A percentile compares a stretch with the other conserved stretches of the same genome.
These are phyloP conservation scores for Dissoconium aciculare DNA, from an alignment of 2,329 filamentous ascomycete species.

Conservation along the genomic window DNA sequence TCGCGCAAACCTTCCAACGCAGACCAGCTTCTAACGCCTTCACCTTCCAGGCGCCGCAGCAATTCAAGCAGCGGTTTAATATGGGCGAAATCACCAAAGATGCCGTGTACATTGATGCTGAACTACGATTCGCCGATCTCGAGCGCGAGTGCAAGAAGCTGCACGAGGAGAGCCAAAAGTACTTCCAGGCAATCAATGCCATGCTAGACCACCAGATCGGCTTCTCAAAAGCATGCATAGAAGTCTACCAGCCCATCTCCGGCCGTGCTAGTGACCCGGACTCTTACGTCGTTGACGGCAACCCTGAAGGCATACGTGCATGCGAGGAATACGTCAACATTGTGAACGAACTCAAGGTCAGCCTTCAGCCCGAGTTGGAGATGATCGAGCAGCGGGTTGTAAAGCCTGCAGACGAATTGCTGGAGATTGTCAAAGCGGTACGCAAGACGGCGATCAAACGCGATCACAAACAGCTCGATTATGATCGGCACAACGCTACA, in stretches of 20 bases:
- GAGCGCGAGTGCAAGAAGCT: conserved; percentile 93
- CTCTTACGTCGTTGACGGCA: conserved; percentile 65
- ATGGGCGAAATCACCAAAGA: conserved; percentile 93
- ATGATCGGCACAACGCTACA: conserved; percentile 67
- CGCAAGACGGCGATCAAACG: conserved; percentile 78
- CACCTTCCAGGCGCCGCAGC: conserved; percentile 63
- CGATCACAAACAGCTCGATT: conserved; percentile 95
- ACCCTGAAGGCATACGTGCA: conserved; percentile 80
- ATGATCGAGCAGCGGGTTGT: conserved; percentile 93
- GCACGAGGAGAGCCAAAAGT: conserved; percentile 93
- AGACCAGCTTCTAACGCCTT: conserved; percentile 6
- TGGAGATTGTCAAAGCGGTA: conserved; percentile 90
- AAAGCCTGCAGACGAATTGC: conserved; percentile 77
- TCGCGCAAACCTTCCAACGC: neutral
- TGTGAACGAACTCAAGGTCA: conserved; percentile 78
- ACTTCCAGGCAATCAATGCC: conserved; percentile 93
- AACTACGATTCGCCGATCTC: conserved; percentile 76
- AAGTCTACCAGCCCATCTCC: conserved; percentile 97
- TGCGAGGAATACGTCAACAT: conserved; percentile 94
- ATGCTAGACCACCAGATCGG: conserved; percentile 97
- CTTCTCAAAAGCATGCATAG: conserved; percentile 88
- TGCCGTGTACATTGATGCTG: conserved; percentile 83
- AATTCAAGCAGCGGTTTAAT: conserved; percentile 83
- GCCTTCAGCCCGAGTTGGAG: conserved; percentile 78
- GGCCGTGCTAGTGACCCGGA: conserved; percentile 88